Base-by-base conservation (phyloP, 2,329 filamentous ascomycete species). In the Chalara sp. region DNA sequence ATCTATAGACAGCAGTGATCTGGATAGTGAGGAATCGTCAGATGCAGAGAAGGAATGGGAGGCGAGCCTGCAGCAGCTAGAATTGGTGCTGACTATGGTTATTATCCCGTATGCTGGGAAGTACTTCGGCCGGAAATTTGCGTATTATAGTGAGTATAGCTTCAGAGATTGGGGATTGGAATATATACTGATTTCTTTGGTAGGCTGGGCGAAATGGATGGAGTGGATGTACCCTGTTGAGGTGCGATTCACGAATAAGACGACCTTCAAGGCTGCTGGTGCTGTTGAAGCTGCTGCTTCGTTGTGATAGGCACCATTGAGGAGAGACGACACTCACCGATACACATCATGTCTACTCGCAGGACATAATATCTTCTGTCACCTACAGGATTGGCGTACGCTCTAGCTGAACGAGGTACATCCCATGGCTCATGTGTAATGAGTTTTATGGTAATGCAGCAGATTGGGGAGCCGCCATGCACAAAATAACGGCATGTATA, bases 21-120 rank as follows among this genome's bases (percentile, higher is more conserved):
- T 72, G 47, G 74, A 74, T 58, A 75, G 73, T 32, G 81, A 86
- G 46, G 75, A 59, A 53, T 75, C 86, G 53, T 89, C 87, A 39
- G 92, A 97, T 66, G 93, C 93, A 7, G 92, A 99, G 69, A 80
- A 81, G 54, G 92, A 99, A 71, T 99, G 93, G 93, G 86, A 92
- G 62, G 88, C 91, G 63, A 95, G 88, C 62, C 73, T 99, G 56
- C 89, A 96, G 69, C 93, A 99, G 72, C 72, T 99, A 53, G 90
- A 99, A 72, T 76, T 97, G 58, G 76, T 99, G 59, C 71, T 97
- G 66, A 95, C 88, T 21, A 95, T 99, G 89, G 87, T 97, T 46
- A 70, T 97, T 60, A 86, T 99, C 47, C 93, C 93, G 3, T 96
- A 95, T 68, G 75, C 89, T 60, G 93, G 93, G 53, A 99, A 97